These are phyloP conservation scores for Lasiosphaeriaceae sp. DNA, from an alignment of 495 filamentous ascomycete species.

Conservation along the genomic window DNA sequence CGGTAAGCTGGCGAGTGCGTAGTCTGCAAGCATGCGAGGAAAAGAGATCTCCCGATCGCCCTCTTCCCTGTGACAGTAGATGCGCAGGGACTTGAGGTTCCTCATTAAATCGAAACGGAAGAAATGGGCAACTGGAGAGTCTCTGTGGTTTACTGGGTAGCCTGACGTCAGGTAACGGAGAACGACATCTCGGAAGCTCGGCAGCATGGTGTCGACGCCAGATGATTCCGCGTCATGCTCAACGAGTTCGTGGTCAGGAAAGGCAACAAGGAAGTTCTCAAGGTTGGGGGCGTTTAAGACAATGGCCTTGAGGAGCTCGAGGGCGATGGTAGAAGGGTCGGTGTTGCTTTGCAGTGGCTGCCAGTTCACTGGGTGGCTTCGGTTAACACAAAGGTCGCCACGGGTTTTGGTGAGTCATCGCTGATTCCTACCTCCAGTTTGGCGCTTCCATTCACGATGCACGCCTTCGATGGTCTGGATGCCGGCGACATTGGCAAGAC, in stretches of 20 bases:
- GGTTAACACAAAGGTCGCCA: slow-evolving; percentile 13
- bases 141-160: background rate
- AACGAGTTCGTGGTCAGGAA: slow-evolving; percentile 23
- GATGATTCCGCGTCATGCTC: background rate
- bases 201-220: slow-evolving; percentile 11
- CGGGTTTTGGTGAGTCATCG: slow-evolving; percentile 3
- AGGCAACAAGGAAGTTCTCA: slow-evolving; percentile 23
- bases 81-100: slow-evolving; percentile 24
- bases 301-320: slow-evolving; percentile 23
- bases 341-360: background rate
- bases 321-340: slow-evolving; percentile 8
- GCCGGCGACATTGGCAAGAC: slow-evolving; percentile 25
- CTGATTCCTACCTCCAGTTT: slow-evolving; percentile 23
- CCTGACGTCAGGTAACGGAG: slow-evolving; percentile 10
- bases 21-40: slow-evolving; percentile 25
- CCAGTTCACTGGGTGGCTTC: slow-evolving; percentile 15
- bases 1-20: slow-evolving; percentile 17
- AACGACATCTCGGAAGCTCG: slow-evolving; percentile 10
- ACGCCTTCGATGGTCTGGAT: slow-evolving; percentile 8
- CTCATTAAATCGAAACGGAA: slow-evolving; percentile 15
- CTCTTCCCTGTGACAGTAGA: slow-evolving; percentile 32
- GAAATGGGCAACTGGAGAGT: slow-evolving; percentile 9
- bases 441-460: slow-evolving; percentile 17
- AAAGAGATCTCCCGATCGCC: slow-evolving; percentile 19
- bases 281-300: slow-evolving; percentile 22